Evolutionary conservation across 1,139 yeast genomes (phyloP), one percentile per base, ranked within the genome.

Genomic region (Suhomyces bolitotheri): DNA sequence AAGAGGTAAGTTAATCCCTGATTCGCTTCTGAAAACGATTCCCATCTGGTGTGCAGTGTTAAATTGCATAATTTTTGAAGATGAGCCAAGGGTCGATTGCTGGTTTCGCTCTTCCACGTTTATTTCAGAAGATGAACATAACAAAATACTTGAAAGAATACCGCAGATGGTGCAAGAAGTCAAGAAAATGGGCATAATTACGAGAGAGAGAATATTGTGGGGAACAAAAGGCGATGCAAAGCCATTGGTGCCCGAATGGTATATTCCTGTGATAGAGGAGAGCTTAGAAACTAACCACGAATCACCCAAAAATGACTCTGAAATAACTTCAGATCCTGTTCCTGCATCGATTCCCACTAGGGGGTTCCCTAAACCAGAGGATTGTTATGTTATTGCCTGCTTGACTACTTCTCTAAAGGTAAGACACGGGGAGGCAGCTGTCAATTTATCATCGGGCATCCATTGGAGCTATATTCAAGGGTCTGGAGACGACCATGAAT

Each of bases 1-100:
- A 44, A 7, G 88, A 34, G 96, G 96, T 2, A 89, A 88, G 51
- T 60, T 76, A 22, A 79, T 88, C 58, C 96, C 97, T 0, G 97
- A 89, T 59, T 85, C 96, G 0, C 61, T 87, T 7, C 81, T 88
- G 50, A 89, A 88, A 49, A 88, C 96, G 0, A 68, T 88, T 1
- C 96, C 96, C 0, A 83, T 86, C 2, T 89, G 97, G 97, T 85
- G 95, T 59, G 85, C 92, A 0, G 92, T 87, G 5, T 43, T 88
- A 17, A 85, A 84, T 51, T 59, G 61, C 22, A 62, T 80, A 0
- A 58, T 78, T 50, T 70, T 69, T 40, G 76, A 56, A 3, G 36
- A 22, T 9, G 35, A 31, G 21, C 20, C 21, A 7, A 36, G 23
- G n/a, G 16, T 8, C 4, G 31, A 27, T 12, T 11, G 10, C 25